These are phyloP conservation scores for Diaporthe eres DNA, from an alignment of 2,329 filamentous ascomycete species.

Conservation along the genomic window DNA sequence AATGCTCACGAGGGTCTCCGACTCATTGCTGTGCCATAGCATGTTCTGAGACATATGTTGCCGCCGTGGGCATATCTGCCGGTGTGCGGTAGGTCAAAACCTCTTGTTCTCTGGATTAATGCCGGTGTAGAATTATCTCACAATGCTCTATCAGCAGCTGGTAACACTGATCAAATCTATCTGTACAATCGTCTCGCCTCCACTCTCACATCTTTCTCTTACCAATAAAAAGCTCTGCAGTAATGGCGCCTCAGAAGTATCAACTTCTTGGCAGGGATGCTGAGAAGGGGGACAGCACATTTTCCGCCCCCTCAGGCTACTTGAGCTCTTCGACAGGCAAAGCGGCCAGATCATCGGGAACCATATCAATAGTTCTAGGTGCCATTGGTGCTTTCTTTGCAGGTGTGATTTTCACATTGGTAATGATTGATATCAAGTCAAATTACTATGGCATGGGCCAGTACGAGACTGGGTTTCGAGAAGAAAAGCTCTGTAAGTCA, in stretches of 20 bases:
- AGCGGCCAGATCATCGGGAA: not conserved
- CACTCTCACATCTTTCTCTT: not conserved
- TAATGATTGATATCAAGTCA: not conserved
- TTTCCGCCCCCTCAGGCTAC: no score
- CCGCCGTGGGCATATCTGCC: not conserved
- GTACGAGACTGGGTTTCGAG: slow-evolving; percentile 1
- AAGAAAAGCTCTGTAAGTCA: slow-evolving; percentile 10
- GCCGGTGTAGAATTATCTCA: not conserved
- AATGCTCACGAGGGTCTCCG: not conserved
- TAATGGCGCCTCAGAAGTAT: not conserved
- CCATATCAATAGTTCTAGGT: not conserved
- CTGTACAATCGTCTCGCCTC: not conserved
- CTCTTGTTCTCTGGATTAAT: not conserved
- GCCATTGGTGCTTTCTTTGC: not conserved
- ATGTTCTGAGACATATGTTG: not conserved
- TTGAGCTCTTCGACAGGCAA: not conserved
- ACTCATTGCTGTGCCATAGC: not conserved
- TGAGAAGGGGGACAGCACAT: not conserved
- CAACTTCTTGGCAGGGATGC: not conserved
- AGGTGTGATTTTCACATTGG: not conserved
- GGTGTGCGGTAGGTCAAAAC: not conserved
- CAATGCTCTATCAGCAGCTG: not conserved
- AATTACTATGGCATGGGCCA: not conserved
- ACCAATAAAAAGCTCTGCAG: not conserved
- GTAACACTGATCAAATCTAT: not conserved